A percentile compares a stretch with the other conserved stretches of the same genome.
Evolutionary conservation across 2,329 filamentous ascomycete species (phyloP).

Genomic region (Alternaria arborescens): DNA sequence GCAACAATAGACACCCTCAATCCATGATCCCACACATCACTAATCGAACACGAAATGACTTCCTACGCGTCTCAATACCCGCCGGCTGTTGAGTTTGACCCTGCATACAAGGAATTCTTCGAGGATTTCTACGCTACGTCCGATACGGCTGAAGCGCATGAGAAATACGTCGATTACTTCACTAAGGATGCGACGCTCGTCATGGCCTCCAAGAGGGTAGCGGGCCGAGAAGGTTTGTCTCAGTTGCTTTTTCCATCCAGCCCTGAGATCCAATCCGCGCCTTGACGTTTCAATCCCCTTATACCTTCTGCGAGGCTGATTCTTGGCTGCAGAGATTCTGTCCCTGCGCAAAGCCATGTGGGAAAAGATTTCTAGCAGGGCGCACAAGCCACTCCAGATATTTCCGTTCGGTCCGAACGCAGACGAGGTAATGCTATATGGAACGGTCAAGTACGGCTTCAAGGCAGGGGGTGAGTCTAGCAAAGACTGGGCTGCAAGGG

Average conservation of each 20-base stretch:
- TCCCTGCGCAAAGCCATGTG: slow-evolving; percentile 62
- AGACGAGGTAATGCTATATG: slow-evolving; percentile 64
- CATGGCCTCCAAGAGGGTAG: slow-evolving; percentile 60
- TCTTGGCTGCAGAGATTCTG: slow-evolving; percentile 57
- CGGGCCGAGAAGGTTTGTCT: slow-evolving; percentile 55
- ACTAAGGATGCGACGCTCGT: slow-evolving; percentile 60
- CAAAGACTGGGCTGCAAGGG: slow-evolving; percentile 65
- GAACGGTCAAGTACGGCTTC: slow-evolving; percentile 61
- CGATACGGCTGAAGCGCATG: slow-evolving; percentile 59
- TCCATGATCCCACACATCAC: slow-evolving; percentile 1
- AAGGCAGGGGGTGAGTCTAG: slow-evolving; percentile 59
- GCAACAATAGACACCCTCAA: neutral
- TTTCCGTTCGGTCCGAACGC: slow-evolving; percentile 59
- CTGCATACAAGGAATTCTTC: slow-evolving; percentile 56
- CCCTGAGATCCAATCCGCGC: neutral
- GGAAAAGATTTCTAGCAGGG: slow-evolving; percentile 59
- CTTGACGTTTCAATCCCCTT: neutral
- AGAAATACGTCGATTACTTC: slow-evolving; percentile 59
- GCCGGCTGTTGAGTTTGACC: slow-evolving; percentile 48
- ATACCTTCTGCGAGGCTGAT: slow-evolving; percentile 2
- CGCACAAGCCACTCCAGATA: slow-evolving; percentile 58
- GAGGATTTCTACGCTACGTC: slow-evolving; percentile 58
- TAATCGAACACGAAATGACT: slow-evolving; percentile 28
- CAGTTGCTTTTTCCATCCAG: slow-evolving; percentile 7
- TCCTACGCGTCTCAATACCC: slow-evolving; percentile 49